phyloP scores from a whole-genome alignment of 2,329 filamentous ascomycete genomes.

The Pseudogymnoascus sp. region DNA sequence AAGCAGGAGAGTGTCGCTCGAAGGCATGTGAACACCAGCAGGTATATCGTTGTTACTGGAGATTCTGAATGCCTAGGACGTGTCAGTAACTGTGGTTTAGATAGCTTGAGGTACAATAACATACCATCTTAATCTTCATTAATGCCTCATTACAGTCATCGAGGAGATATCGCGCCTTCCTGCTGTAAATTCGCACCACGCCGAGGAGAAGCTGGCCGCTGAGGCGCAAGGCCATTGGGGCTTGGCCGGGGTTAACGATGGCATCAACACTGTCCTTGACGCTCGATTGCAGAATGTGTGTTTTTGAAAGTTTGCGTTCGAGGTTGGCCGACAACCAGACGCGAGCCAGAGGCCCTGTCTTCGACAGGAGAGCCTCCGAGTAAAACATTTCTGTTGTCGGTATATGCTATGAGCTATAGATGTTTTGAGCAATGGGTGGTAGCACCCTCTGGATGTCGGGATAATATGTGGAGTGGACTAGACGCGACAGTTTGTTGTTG shows the following conservation, averaged over 20 bases:
- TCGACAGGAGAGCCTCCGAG: conserved; percentile 88
- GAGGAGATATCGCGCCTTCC: conserved; percentile 90
- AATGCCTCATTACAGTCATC: conserved; percentile 97
- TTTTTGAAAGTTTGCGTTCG: conserved; percentile 96
- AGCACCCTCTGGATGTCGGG: conserved; percentile 6
- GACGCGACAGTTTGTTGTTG: conserved; percentile 11
- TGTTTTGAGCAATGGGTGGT: conserved; percentile 3
- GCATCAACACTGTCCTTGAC: conserved; percentile 90
- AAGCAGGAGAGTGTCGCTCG: conserved; percentile 77
- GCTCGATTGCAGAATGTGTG: conserved; percentile 88
- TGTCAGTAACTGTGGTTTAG: conserved; percentile 29
- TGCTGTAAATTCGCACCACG: conserved; percentile 94
- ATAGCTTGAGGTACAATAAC: conserved; percentile 39
- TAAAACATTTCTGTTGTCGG: conserved; percentile 68
- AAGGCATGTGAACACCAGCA: conserved; percentile 68
- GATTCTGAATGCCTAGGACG: conserved; percentile 74
- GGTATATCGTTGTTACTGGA: conserved; percentile 92
- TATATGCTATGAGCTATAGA: conserved; percentile 7
- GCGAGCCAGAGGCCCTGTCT: conserved; percentile 92
- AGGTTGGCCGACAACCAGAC: conserved; percentile 98
- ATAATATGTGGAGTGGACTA: conserved; percentile 7
- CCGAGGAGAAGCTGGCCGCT: conserved; percentile 90
- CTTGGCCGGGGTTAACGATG: conserved; percentile 87
- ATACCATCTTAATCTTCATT: conserved; percentile 97
- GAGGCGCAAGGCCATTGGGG: conserved; percentile 86